A percentile compares a stretch with the other conserved stretches of the same genome.
phyloP scores from a whole-genome alignment of 106 monocot genomes.

The Alisma plantagoaquatica region DNA sequence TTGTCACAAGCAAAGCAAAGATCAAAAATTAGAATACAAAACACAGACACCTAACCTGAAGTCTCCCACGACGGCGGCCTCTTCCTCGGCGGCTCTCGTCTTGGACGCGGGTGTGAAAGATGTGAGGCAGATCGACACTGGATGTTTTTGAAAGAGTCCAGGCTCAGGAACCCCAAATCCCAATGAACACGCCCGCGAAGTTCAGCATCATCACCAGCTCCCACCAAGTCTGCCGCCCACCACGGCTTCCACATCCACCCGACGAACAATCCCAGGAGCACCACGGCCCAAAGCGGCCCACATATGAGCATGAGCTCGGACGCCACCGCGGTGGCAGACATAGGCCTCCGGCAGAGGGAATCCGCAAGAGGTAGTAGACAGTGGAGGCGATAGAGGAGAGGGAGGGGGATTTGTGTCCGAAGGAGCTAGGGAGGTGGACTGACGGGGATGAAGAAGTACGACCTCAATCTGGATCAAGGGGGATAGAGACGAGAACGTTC shows the following conservation, averaged over 20 bases:
- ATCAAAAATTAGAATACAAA: too few relatives aligned
- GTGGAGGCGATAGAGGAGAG: background rate
- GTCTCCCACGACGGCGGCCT: too few relatives aligned
- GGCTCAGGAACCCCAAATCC: constrained; percentile 8
- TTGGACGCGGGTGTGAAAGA: constrained; percentile 9
- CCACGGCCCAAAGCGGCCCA: constrained; percentile 51
- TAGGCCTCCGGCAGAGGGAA: too few relatives aligned
- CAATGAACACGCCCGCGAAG: background rate
- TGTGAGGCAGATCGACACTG: constrained; percentile 10
- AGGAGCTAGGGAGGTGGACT: too few relatives aligned
- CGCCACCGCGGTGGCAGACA: constrained; percentile 20
- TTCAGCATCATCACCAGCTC: constrained; percentile 5
- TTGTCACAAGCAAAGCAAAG: too few relatives aligned
- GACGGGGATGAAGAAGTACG: too few relatives aligned
- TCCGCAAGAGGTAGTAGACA: background rate
- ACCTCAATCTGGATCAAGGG: too few relatives aligned
- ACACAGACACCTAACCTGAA: too few relatives aligned
- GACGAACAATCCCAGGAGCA: constrained; percentile 51
- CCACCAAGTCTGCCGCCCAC: constrained; percentile 43
- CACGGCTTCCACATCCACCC: constrained; percentile 75
- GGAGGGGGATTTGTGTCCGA: too few relatives aligned
- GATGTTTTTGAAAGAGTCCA: constrained; percentile 10
- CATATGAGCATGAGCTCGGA: constrained; percentile 48
- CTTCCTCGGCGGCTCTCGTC: too few relatives aligned
- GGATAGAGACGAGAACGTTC: too few relatives aligned